Evolutionary conservation across 805 yeast species (phyloP), one percentile per base, ranked within the genome.

Genomic region (Blastobotrys muscicola): DNA sequence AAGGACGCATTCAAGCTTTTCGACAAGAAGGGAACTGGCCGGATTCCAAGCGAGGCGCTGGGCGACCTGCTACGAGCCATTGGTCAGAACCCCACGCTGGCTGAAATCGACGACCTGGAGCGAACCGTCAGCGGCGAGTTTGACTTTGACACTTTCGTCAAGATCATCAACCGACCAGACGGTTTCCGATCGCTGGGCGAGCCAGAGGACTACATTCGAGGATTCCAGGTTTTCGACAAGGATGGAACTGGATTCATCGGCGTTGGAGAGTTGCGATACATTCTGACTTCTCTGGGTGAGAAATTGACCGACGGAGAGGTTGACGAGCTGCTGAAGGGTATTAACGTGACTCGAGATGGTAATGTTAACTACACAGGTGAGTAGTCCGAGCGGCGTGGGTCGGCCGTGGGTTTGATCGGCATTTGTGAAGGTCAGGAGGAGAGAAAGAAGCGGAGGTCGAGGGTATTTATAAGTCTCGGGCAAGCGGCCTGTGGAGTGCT

Each of bases 191-290:
- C 86, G 34, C 74, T 85, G 47, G 95, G 95, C 10, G 84, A 83
- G 56, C 87, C 94, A 35, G 85, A 80, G 65, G 98, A 92, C 64
- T 92, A 90, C 65, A 78, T 92, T 59, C 85, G 90, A 60, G 92
- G 90, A 0, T 92, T 92, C 76, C 97, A 92, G 69, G 97, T 92
- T 4, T 92, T 92, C 56, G 99, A 92, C 69, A 92, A 90, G 69
- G 95, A 87, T 52, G 78, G 82, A 51, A 83, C 96, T 13, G 99
- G 99, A 4, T 85, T 81, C 67, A 92, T 92, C 55, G 94, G 97
- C 34, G 95, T 92, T 37, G 99, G 99, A 45, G 97, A 92, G 67
- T 75, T 92, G 57, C 78, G 94, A 63, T 92, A 92, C 67, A 87
- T 92, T 62, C 73, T 92, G 59, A 92, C 98, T 30, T 83, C 95